Evolutionary conservation across 1,284 basidiomycete species (phyloP).

Genomic region (Apiotrichum gracile): DNA sequence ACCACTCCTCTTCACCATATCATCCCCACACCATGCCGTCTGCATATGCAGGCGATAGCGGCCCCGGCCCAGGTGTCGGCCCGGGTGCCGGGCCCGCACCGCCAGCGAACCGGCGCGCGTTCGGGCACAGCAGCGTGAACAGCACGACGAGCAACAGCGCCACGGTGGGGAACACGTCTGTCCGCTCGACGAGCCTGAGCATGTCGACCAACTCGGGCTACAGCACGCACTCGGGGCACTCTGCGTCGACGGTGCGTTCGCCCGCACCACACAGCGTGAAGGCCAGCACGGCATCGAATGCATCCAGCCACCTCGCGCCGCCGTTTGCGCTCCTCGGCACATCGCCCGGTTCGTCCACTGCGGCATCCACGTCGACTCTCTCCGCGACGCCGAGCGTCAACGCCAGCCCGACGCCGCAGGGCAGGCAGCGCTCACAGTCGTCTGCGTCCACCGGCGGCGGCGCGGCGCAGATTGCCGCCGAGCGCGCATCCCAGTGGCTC

Average conservation of each 20-base stretch:
- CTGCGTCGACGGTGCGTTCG: background rate
- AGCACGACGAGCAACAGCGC: background rate
- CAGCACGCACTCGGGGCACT: no score
- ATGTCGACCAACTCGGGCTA: no score
- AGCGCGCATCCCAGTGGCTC: slow-evolving; percentile 40
- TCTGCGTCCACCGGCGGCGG: slow-evolving; percentile 1
- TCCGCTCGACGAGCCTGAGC: background rate
- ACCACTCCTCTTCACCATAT: background rate
- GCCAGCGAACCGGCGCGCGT: background rate
- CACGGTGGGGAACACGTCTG: background rate
- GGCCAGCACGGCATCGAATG: background rate
- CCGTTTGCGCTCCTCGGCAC: background rate
- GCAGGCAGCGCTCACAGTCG: slow-evolving; percentile 5
- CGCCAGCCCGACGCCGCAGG: slow-evolving; percentile 1
- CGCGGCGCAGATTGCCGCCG: slow-evolving; percentile 13
- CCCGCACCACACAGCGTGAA: background rate
- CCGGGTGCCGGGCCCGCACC: background rate
- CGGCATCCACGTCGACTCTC: background rate
- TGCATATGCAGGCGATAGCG: no score
- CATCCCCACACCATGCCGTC: background rate
- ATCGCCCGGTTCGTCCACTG: background rate
- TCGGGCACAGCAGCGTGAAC: background rate
- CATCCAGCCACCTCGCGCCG: background rate
- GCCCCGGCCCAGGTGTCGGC: background rate
- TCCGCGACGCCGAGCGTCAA: background rate